These are phyloP conservation scores for Tolypocladium ovalisporum DNA, from an alignment of 2,329 filamentous ascomycete genomes.

Conservation along the genomic window DNA sequence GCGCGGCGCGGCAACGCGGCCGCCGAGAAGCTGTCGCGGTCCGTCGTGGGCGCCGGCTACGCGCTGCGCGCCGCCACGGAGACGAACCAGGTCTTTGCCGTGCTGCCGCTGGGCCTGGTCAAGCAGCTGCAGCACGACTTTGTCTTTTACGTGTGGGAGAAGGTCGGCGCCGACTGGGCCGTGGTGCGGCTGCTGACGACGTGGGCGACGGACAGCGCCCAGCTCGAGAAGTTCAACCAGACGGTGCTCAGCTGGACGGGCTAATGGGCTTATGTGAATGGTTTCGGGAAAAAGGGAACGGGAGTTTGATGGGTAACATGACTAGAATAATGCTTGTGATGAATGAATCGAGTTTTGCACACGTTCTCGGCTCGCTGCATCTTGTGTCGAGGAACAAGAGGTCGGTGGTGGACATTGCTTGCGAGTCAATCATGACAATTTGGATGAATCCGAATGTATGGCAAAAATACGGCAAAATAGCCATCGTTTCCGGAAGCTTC, in stretches of 20 bases:
- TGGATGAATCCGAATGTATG: no score
- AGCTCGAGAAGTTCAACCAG: conserved; percentile 27
- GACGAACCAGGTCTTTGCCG: conserved; percentile 40
- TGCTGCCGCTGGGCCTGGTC: conserved; percentile 27
- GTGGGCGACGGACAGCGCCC: conserved; percentile 33
- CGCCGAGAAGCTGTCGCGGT: conserved; percentile 29
- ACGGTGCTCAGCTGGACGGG: conserved; percentile 13
- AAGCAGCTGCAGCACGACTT: conserved; percentile 29
- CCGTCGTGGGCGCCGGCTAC: conserved; percentile 31
- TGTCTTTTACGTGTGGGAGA: conserved; percentile 37
- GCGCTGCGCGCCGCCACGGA: conserved; percentile 30
- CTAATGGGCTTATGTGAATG: not conserved
- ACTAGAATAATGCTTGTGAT: not conserved
- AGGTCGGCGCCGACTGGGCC: conserved; percentile 22
- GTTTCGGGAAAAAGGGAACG: not conserved
- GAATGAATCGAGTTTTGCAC: not conserved
- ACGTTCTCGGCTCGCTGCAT: not conserved
- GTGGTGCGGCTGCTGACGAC: conserved; percentile 37
- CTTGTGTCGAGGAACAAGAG: not conserved
- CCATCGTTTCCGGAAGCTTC: no score
- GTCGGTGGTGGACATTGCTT: not conserved
- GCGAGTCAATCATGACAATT: not conserved
- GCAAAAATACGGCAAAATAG: no score
- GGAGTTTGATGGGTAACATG: not conserved
- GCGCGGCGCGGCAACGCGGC: conserved; percentile 32